Conservation (phyloP, 2,329 filamentous ascomycete genomes). For the Tolypocladium endophyticum region DNA sequence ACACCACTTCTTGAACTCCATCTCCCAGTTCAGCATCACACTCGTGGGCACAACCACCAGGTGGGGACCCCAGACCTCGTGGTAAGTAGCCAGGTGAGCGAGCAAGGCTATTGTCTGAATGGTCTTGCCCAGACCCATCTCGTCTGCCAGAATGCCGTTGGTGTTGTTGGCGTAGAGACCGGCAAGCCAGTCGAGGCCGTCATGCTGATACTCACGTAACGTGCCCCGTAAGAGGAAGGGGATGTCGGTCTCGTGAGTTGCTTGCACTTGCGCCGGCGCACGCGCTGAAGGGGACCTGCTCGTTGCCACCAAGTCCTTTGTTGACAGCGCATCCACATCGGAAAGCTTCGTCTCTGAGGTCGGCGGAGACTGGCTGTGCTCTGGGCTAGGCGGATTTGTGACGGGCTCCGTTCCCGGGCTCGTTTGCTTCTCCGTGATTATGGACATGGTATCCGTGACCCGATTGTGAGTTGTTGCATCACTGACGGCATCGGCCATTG, state of each 20-base stretch:
- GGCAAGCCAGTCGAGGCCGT: slow-evolving; percentile 93
- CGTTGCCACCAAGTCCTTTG: slow-evolving; percentile 19
- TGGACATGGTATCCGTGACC: not conserved
- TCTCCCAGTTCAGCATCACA: slow-evolving; percentile 99
- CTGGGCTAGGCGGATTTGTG: slow-evolving; percentile 32
- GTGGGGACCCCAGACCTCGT: slow-evolving; percentile 92
- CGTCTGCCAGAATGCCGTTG: slow-evolving; percentile 92
- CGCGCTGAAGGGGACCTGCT: slow-evolving; percentile 24
- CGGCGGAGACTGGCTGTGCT: slow-evolving; percentile 35
- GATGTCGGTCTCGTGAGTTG: slow-evolving; percentile 54
- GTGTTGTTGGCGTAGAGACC: slow-evolving; percentile 85
- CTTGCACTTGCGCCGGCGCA: slow-evolving; percentile 12
- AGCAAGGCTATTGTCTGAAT: slow-evolving; percentile 94
- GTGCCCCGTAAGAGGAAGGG: slow-evolving; percentile 80
- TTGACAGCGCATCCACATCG: slow-evolving; percentile 33
- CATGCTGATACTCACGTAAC: slow-evolving; percentile 90
- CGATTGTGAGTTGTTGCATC: not conserved
- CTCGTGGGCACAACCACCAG: slow-evolving; percentile 93
- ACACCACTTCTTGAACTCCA: slow-evolving; percentile 99
- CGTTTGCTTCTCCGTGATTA: slow-evolving; percentile 15
- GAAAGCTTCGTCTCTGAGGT: slow-evolving; percentile 41
- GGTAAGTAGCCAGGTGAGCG: slow-evolving; percentile 81
- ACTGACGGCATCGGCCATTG: not conserved
- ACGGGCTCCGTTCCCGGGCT: slow-evolving; percentile 32
- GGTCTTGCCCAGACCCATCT: slow-evolving; percentile 97